phyloP scores from a whole-genome alignment of 768 basidiomycete genomes.

The Rhizopogon vulgaris region DNA sequence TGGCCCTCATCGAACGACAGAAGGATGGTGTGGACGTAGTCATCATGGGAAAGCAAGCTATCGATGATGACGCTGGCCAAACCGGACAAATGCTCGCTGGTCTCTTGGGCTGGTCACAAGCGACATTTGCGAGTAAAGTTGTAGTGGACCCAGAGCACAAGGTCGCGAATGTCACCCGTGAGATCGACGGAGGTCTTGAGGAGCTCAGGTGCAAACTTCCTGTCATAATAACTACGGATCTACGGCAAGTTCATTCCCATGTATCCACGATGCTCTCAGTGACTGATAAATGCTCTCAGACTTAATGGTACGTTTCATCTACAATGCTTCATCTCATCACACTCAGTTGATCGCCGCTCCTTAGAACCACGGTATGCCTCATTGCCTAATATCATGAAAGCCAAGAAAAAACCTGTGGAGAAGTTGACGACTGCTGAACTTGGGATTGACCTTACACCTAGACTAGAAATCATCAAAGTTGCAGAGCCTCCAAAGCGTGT shows the following conservation, averaged over 20 bases:
- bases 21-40: constrained; percentile 71
- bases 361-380: constrained; percentile 95
- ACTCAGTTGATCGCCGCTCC: neutral
- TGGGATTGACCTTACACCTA: constrained; percentile 75
- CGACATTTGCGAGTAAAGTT: constrained; percentile 89
- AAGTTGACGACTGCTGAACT: constrained; percentile 77
- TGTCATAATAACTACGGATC: constrained; percentile 84
- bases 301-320: constrained; percentile 54
- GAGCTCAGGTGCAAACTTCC: constrained; percentile 77
- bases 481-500: constrained; percentile 85
- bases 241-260: constrained; percentile 53
- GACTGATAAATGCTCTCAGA: constrained; percentile 28
- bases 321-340: neutral
- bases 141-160: constrained; percentile 60
- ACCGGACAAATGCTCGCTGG: constrained; percentile 98
- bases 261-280: neutral
- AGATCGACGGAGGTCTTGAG: constrained; percentile 93
- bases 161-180: constrained; percentile 69
- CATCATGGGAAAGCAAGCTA: constrained; percentile 96
- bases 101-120: constrained; percentile 87
- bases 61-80: constrained; percentile 93
- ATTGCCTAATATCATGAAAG: constrained; percentile 97
- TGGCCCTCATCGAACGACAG: constrained; percentile 63
- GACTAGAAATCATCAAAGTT: constrained; percentile 82
- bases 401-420: constrained; percentile 97